A percentile compares a stretch with the other conserved stretches of the same genome.
These are phyloP conservation scores for Auricularia sp. DNA, from an alignment of 768 basidiomycete species.

Conservation along the genomic window DNA sequence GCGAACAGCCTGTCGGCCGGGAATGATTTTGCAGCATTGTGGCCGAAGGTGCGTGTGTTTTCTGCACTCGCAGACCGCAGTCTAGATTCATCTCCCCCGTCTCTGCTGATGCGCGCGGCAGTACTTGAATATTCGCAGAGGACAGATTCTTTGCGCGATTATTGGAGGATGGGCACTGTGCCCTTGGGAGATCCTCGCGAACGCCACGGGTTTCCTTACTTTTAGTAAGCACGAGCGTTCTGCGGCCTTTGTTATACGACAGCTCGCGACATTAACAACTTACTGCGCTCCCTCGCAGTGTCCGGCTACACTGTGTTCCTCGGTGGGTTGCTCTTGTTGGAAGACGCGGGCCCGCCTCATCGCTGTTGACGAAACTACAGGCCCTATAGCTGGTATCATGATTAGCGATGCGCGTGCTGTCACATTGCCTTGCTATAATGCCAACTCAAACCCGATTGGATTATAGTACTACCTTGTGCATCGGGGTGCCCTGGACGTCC, in stretches of 20 bases:
- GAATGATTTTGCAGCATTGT: conserved; percentile 77
- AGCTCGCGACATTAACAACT: background rate
- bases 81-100: background rate
- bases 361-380: no score
- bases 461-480: conserved; percentile 71
- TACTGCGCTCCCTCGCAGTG: conserved; percentile 21
- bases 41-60: conserved; percentile 30
- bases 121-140: conserved; percentile 74
- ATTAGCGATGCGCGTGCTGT: conserved; percentile 38
- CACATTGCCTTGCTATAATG: background rate
- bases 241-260: background rate
- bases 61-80: background rate
- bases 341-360: no score
- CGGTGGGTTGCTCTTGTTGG: conserved; percentile 15
- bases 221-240: conserved; percentile 30
- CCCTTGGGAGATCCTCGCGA: conserved; percentile 76
- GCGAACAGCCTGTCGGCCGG: conserved; percentile 71
- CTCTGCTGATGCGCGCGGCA: background rate
- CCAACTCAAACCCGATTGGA: background rate
- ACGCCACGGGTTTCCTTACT: conserved; percentile 54
- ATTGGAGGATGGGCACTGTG: conserved; percentile 76
- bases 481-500: conserved; percentile 60
- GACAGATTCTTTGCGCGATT: conserved; percentile 68
- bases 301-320: conserved; percentile 78
- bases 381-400: conserved; percentile 74